Base-by-base conservation (phyloP, 148 eudicot species). In the Rhododendron ferrugineum region DNA sequence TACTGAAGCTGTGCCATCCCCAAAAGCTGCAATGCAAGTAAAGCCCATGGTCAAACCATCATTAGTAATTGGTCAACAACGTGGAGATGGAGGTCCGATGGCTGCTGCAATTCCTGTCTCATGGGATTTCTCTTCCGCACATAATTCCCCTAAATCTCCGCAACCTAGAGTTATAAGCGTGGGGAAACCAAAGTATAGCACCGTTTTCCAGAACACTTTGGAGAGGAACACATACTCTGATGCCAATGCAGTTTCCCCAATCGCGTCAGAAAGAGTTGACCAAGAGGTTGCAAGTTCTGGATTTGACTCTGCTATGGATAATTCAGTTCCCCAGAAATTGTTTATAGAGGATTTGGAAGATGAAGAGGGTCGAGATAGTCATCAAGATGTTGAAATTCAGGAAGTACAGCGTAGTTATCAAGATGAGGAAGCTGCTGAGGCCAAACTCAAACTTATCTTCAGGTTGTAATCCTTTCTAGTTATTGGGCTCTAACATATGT, bases 391-490 rank as follows among this genome's bases (percentile, higher is more conserved):
- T 87, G 87, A 88, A 58, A 44, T 85, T 75, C 89, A 90, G 84
- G 95, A 88, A 89, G 84, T 78, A 52, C 80, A 73, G 56, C 79
- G 83, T 42, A 80, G 79, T 88, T 82, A 90, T 87, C 88, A 88
- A 87, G 98, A 94, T 56, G 83, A 94, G 89, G 95, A 94, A 92
- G 92, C 90, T 73, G 92, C 93, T 46, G 88, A 89, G 85, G 98
- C 98, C 85, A 95, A 93, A 92, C 92, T 97, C 79, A 93, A 88
- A 89, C 89, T 95, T 79, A 84, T 93, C n/a, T 49, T 97, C 40
- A 94, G 98, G 99, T 95, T 84, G 85, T 83, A 52, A 36, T 79
- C 78, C 79, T 54, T 40, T 82, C n/a, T 79, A 58, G 80, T 86
- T 40, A 34, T 84, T 79, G 78, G 84, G 37, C 60, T 73, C 22